These are phyloP conservation scores for Silene conica DNA, from an alignment of 148 eudicot species.

Conservation along the genomic window DNA sequence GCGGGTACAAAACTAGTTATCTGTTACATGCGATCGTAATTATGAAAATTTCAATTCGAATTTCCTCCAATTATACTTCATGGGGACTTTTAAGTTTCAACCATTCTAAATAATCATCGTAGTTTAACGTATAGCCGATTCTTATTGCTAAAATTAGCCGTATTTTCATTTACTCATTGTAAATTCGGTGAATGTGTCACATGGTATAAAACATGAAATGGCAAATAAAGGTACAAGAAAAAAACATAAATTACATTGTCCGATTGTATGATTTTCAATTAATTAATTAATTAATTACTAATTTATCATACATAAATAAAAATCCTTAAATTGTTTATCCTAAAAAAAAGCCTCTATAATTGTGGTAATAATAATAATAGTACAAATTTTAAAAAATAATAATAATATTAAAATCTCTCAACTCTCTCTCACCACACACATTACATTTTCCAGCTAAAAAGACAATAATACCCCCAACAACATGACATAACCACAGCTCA, in stretches of 20 bases:
- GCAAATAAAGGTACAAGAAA: neutral
- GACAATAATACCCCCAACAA: slow-evolving; percentile 42
- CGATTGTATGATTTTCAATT: neutral
- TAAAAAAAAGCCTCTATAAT: neutral
- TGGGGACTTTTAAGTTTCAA: too few species aligned
- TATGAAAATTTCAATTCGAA: too few species aligned
- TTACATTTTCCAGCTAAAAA: slow-evolving; percentile 26
- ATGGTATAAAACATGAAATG: neutral
- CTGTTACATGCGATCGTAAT: too few species aligned
- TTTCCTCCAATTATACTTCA: too few species aligned
- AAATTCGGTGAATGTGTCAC: too few species aligned
- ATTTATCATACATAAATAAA: neutral
- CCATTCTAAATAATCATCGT: too few species aligned
- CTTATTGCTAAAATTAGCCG: too few species aligned
- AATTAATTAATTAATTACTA: neutral
- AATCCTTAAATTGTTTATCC: neutral
- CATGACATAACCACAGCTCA: slow-evolving; percentile 8
- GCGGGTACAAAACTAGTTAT: too few species aligned
- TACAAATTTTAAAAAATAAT: neutral
- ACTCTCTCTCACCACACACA: slow-evolving; percentile 21
- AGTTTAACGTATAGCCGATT: too few species aligned
- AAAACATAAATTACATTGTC: neutral
- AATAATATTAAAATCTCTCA: slow-evolving; percentile 19
- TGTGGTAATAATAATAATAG: neutral
- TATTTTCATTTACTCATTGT: too few species aligned